phyloP scores from a whole-genome alignment of 306 rosid species.

The Acmispon strigosus region DNA sequence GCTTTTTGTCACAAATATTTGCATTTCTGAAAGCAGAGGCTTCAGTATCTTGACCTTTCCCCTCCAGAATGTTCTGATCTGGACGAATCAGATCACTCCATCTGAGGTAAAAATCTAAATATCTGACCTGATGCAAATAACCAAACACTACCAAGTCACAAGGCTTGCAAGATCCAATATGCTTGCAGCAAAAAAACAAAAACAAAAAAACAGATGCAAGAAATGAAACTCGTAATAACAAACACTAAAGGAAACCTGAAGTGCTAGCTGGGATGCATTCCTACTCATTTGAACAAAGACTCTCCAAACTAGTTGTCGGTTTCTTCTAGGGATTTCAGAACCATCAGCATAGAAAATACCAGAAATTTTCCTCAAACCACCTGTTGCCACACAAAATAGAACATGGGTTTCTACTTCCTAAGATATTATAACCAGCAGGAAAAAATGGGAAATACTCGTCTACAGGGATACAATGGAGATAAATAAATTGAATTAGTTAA shows the following conservation, averaged over 20 bases:
- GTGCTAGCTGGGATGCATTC: slow-evolving; percentile 84
- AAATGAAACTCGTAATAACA: slow-evolving; percentile 5
- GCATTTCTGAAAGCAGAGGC: slow-evolving; percentile 95
- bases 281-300: slow-evolving; percentile 81
- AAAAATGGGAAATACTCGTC: background rate
- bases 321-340: slow-evolving; percentile 77
- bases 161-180: slow-evolving; percentile 18
- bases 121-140: slow-evolving; percentile 74
- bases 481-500: slow-evolving; percentile 6
- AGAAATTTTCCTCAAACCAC: slow-evolving; percentile 66
- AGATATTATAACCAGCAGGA: background rate
- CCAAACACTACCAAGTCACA: slow-evolving; percentile 11
- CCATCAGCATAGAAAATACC: slow-evolving; percentile 69
- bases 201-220: background rate
- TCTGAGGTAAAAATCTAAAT: slow-evolving; percentile 72
- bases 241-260: slow-evolving; percentile 57
- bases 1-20: slow-evolving; percentile 52
- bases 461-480: background rate
- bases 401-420: background rate
- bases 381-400: slow-evolving; percentile 42
- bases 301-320: slow-evolving; percentile 85
- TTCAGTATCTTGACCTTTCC: slow-evolving; percentile 78
- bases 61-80: slow-evolving; percentile 73
- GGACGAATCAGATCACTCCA: slow-evolving; percentile 96
- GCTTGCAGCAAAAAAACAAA: background rate